Percentiles rank a stretch among this genome's conserved stretches.
Evolutionary conservation across 225 moss, liverwort and hornwort species (phyloP).

Genomic region (Neckera pumila): DNA sequence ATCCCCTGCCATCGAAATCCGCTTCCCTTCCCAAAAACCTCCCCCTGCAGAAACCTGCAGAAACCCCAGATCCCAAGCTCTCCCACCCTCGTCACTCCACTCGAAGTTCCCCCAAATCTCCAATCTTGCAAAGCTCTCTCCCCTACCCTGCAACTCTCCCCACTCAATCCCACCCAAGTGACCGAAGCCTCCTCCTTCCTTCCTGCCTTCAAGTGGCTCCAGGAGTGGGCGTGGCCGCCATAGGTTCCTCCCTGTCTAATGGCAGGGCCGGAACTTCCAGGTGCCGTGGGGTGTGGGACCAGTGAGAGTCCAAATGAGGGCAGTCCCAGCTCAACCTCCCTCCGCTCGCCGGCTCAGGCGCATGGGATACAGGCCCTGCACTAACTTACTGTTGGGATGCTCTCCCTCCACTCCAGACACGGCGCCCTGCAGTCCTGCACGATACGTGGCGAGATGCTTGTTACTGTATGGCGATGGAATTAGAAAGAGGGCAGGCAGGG

Average conservation of each 20-base stretch:
- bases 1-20: constrained; percentile 11
- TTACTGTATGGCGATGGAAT: background rate
- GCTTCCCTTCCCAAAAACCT: background rate
- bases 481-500: background rate
- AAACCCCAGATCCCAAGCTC: background rate
- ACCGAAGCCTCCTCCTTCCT: background rate
- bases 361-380: background rate
- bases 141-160: background rate
- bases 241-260: background rate
- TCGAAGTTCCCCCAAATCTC: background rate
- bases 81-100: background rate
- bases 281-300: background rate
- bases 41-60: background rate
- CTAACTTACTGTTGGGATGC: background rate
- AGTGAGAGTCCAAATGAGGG: background rate
- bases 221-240: background rate
- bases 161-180: background rate
- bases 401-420: background rate
- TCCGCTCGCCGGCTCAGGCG: background rate
- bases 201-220: background rate
- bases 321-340: background rate
- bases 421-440: background rate
- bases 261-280: background rate
- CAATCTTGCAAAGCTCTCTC: background rate
- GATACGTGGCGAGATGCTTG: background rate